These are phyloP conservation scores for Emergomyces africanus DNA, from an alignment of 2,329 filamentous ascomycete genomes.

Conservation along the genomic window DNA sequence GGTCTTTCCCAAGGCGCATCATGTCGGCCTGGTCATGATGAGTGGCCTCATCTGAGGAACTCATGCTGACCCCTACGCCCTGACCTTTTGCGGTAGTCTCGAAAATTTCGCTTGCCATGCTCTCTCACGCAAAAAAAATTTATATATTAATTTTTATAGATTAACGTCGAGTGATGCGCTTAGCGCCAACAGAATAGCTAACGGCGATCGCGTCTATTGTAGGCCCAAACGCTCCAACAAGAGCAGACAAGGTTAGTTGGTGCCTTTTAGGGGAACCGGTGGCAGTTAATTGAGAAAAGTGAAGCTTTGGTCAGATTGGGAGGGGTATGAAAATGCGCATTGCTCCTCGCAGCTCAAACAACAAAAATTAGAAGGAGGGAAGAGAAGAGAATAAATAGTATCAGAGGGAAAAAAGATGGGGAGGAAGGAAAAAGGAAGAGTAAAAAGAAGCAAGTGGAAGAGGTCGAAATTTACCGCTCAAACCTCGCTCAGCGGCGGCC, in stretches of 20 bases:
- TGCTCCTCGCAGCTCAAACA: not conserved
- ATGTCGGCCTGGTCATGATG: constrained; percentile 24
- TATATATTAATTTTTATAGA: not conserved
- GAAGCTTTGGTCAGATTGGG: not conserved
- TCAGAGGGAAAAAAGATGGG: not conserved
- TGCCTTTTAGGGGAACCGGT: not conserved
- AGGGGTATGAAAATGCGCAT: not conserved
- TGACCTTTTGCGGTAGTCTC: not conserved
- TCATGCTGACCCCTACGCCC: constrained; percentile 6
- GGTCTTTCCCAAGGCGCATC: constrained; percentile 38
- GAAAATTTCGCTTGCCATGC: not conserved
- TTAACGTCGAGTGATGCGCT: not conserved
- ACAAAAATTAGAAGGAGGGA: not conserved
- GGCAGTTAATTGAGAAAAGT: not conserved
- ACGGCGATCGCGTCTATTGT: not conserved
- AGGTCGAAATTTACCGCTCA: not conserved
- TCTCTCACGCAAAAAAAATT: not conserved
- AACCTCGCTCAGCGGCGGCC: not conserved
- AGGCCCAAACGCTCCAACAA: not conserved
- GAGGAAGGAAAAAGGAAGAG: not conserved
- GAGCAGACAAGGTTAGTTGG: not conserved
- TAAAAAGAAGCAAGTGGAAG: not conserved
- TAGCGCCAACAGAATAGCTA: not conserved
- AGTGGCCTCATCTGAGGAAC: constrained; percentile 6
- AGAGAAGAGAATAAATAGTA: not conserved